Evolutionary conservation across 495 filamentous ascomycete genomes (phyloP).

Genomic region (Aspergillus haitiensis): DNA sequence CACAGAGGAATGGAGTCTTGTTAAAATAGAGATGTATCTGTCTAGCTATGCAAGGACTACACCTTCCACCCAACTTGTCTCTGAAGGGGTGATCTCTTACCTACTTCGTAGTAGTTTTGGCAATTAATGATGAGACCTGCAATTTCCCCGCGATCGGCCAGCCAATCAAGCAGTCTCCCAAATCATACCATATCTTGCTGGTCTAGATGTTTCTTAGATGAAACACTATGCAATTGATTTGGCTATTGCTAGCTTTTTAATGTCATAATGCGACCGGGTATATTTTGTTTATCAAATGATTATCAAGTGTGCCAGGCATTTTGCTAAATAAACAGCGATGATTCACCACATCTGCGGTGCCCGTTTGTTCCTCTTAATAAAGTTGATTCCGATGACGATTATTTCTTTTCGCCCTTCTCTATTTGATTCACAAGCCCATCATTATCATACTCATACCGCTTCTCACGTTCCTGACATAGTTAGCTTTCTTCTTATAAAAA

Average conservation of each 20-base stretch:
- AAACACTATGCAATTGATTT: too few species aligned
- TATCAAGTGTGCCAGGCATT: neutral
- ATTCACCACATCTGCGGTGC: neutral
- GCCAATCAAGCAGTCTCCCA: neutral
- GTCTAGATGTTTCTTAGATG: too few species aligned
- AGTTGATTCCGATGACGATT: neutral
- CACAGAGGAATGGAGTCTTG: too few species aligned
- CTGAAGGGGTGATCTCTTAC: too few species aligned
- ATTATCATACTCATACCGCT: constrained; percentile 26
- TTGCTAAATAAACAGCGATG: neutral
- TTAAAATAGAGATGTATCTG: too few species aligned
- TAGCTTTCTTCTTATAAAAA: constrained; percentile 1
- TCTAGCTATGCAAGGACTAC: too few species aligned
- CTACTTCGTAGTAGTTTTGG: too few species aligned
- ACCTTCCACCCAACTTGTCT: too few species aligned
- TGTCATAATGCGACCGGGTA: too few species aligned
- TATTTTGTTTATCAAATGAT: too few species aligned
- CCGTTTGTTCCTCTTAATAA: neutral
- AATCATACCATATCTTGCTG: too few species aligned
- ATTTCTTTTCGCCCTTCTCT: neutral
- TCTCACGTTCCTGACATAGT: constrained; percentile 23
- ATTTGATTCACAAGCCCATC: constrained; percentile 15
- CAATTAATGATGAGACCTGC: neutral
- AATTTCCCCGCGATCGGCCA: neutral
- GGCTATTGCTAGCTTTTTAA: too few species aligned